Evolutionary conservation across 345 rosid species (phyloP), one percentile per base, ranked within the genome.

Genomic region (Brassica juncea): DNA sequence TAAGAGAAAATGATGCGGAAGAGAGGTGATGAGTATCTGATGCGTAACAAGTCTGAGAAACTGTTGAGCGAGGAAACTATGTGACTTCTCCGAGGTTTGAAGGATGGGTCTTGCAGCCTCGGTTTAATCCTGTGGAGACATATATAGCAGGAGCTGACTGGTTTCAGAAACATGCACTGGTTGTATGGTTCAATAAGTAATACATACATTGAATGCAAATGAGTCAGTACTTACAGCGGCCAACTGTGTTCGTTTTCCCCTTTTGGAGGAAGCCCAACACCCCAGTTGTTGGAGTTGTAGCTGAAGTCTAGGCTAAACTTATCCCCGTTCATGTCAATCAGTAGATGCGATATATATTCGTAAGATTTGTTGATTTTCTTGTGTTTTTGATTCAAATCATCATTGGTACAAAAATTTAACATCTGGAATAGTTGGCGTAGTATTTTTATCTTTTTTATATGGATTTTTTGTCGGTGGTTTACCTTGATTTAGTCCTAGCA

Each of bases 11-110:
- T 23, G 25, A 23, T 23, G 25, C 94, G 91, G 80, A 94, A 91
- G 82, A 92, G 97, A 0, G 92, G 95, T 5, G 99, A 94, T 55
- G 97, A 94, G 83, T 94, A 94, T 73, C 97, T 89, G 47, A 94
- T 91, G 39, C 85, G 82, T 72, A 94, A 85, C 63, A 90, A 73
- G 77, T 88, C 85, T 71, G 74, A 73, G 82, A 92, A 94, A 82
- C 88, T 92, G 67, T 89, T 86, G 60, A 90, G 81, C 10, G 92
- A 86, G 37, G 92, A 91, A 66, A 90, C 85, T 74, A 94, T 91
- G 82, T 90, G 94, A 64, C 83, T 68, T 72, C 83, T 89, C 68
- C 88, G 85, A 82, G 97, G 95, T 84, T 91, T 92, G 85, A 92
- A 94, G 52, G 95, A 88, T 73, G 92, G 92, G 85, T 92, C 92